Evolutionary conservation across 2,329 filamentous ascomycete genomes (phyloP), one percentile per base, ranked within the genome.

Genomic region (Pseudofabraea citricarpa): DNA sequence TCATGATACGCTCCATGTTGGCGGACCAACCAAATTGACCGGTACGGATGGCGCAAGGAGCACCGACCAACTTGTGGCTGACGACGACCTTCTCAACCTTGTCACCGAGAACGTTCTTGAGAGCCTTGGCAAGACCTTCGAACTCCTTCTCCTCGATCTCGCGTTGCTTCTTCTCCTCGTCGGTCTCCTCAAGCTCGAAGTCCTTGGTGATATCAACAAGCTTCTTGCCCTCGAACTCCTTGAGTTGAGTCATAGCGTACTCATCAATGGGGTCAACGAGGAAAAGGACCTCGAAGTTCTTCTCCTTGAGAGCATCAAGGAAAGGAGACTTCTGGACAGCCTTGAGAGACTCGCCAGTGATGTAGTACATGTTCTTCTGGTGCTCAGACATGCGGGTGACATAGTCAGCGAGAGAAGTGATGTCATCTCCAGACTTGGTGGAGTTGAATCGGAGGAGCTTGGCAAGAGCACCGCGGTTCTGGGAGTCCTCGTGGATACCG

Each of bases 1-100:
- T 98, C 93, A 98, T 98, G 84, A 98, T 98, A 79, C 93, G 93
- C 83, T 98, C 93, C 93, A 98, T 98, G 83, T 98, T 98, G 68
- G 93, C 93, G 46, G 91, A 97, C 93, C 93, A 98, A 74, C 93
- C 93, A 72, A 98, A 98, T 76, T 97, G 93, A 65, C 93, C 93
- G 59, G 93, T 98, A 71, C 93, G 91, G 80, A 98, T 97, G 68
- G 93, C 93, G 73, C 93, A 97, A 64, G 93, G 93, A 55, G 93
- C 81, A 66, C 86, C 87, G 60, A 87, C 82, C 49, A 98, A 84
- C 85, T 97, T 97, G 87, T 97, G 88, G 57, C 85, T 91, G 68
- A 98, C 91, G 54, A 98, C 90, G 31, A 98, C 93, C 86, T 98
- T 98, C 88, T 98, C 93, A 57, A 98, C 93, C 82, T 95, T 95